Percentiles rank a stretch among this genome's conserved stretches.
phyloP scores from a whole-genome alignment of 164 flowering plant species.

The Magnolia officinalis region DNA sequence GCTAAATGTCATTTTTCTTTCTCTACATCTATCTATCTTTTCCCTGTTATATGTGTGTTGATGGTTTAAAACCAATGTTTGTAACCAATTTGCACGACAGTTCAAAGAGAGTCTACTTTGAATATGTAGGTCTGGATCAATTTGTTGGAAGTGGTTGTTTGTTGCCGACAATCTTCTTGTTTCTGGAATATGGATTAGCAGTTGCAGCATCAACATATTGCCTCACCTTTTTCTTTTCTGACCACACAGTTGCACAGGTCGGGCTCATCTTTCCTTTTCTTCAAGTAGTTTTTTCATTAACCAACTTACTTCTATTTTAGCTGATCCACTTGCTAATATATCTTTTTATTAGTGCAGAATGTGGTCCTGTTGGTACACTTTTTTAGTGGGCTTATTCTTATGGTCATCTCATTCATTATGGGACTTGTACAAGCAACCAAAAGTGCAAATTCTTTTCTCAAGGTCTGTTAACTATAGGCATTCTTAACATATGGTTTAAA shows the following conservation, averaged over 20 bases:
- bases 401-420: constrained; percentile 96
- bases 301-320: background rate
- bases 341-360: constrained; percentile 53
- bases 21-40: too few relatives aligned
- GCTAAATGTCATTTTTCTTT: too few relatives aligned
- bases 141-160: constrained; percentile 70
- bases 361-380: constrained; percentile 82
- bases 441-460: constrained; percentile 65
- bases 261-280: constrained; percentile 3
- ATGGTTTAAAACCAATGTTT: too few relatives aligned
- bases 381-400: constrained; percentile 85
- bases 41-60: too few relatives aligned
- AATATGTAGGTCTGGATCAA: constrained; percentile 69
- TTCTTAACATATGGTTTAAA: background rate
- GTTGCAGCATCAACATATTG: constrained; percentile 94
- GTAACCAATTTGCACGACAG: background rate
- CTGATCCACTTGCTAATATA: background rate
- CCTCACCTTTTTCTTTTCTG: constrained; percentile 87
- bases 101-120: background rate
- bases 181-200: constrained; percentile 84
- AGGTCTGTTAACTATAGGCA: constrained; percentile 44
- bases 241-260: constrained; percentile 94
- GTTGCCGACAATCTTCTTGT: constrained; percentile 59
- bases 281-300: background rate
- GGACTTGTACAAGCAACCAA: constrained; percentile 68